Base-by-base conservation (phyloP, 257 asterid genomes). In the Coffea eugenioides region DNA sequence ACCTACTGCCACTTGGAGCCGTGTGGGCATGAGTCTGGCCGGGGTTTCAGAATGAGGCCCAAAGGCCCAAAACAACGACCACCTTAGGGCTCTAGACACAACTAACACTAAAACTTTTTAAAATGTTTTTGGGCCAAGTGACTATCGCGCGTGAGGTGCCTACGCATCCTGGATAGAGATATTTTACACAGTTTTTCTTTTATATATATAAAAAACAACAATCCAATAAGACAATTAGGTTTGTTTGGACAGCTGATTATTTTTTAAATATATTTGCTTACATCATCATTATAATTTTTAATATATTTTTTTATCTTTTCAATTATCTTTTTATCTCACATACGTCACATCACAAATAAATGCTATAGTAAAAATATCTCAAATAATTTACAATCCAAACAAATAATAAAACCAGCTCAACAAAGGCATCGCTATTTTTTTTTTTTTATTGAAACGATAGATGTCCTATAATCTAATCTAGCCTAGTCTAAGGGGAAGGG, bases 61-160 rank as follows among this genome's bases (percentile, higher is more conserved):
- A 77, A 77, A 14, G 11, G 39, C 54, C 1, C 13, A 36, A 31
- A 31, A 45, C 8, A 45, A 3, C 6, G 6, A 57, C 2, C 5
- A 6, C 18, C 23, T 68, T 77, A 52, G 69, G 75, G 81, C 66
- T 68, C 81, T 61, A 16, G 31, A 31, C 31, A 8, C 36, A 56
- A 74, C 4, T 8, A 0, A 9, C 15, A 43, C 18, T 31, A 31
- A 31, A 64, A 64, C 39, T 25, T 64, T 61, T 57, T 27, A 61
- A 27, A 64, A 45, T 45, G 15, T 64, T 45, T 41, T 25, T 75
- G 68, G 70, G 71, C 70, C 48, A 61, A 75, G 65, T 48, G 45
- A 15, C 18, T 4, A 18, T 20, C 4, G 16, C 72, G 16, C 15
- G 72, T 62, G 31, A 31, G 31, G 31, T 31, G 31, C 31, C 31